Evolutionary conservation across 306 rosid species (phyloP), one percentile per base, ranked within the genome.

Genomic region (Neltuma alba): DNA sequence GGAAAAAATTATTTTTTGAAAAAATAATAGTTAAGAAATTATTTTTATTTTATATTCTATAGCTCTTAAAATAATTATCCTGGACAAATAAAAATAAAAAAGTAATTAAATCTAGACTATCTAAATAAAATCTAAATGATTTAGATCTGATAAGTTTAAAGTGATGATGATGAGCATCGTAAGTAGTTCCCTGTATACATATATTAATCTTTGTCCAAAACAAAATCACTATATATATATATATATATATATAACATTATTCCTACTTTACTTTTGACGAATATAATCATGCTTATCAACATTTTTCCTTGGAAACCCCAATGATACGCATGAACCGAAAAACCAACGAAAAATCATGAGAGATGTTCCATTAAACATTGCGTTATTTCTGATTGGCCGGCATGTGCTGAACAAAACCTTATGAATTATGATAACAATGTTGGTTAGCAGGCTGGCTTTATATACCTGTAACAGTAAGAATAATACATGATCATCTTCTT

Each of bases 381-480:
- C n/a, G 37, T 38, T 11, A 50, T 58, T 54, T 10, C 7, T 42
- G 62, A 76, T 11, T 33, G 65, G 78, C 45, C 66, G 60, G 86
- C 83, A 74, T 33, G 48, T 44, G 6, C 10, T 72, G 57, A 60
- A 60, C 33, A 72, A 71, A 66, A 30, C 64, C 28, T 60, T 15
- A 36, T 64, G 8, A 18, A 34, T n/a, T 64, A 60, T 60, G 65
- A 27, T 60, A 60, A 13, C 13, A 27, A 60, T 60, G 65, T 28
- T 60, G 20, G 34, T 0, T 60, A 60, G 36, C 65, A 12, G 37
- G 65, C 65, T 60, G 37, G 65, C 36, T 12, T 60, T 60, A 42
- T 10, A n/a, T 5, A 7, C 28, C 28, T n/a, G 0, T 54, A 52
- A n/a, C n/a, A 45, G 20, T 52, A 52, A n/a, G n/a, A 12, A 12